These are phyloP conservation scores for Phytophthora rubi DNA, from an alignment of 352 stramenopile genomes.

Conservation along the genomic window DNA sequence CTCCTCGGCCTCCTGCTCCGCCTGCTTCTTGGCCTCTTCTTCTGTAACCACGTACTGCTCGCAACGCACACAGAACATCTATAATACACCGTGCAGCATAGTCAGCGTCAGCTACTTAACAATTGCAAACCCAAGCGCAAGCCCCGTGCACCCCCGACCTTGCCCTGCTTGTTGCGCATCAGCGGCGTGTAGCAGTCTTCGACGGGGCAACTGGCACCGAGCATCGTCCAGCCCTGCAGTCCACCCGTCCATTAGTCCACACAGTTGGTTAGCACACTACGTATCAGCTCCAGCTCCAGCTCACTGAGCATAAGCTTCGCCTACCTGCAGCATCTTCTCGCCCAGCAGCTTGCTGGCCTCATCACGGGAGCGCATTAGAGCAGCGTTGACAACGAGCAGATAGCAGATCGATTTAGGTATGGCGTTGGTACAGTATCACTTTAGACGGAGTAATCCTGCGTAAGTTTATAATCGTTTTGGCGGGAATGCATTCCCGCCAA, in stretches of 20 bases:
- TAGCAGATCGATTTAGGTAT: too few species aligned
- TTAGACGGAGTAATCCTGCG: too few species aligned
- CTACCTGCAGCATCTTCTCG: conserved; percentile 84
- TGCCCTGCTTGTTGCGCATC: conserved; percentile 78
- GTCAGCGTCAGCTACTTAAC: too few species aligned
- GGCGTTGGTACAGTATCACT: too few species aligned
- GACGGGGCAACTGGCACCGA: conserved; percentile 67
- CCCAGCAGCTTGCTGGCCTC: conserved; percentile 76
- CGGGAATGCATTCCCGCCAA: conserved; percentile 26
- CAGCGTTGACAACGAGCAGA: conserved; percentile 4
- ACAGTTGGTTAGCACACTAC: background rate
- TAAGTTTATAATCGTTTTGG: conserved; percentile 31
- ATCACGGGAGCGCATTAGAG: conserved; percentile 52
- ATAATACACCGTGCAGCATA: too few species aligned
- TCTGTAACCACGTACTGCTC: too few species aligned
- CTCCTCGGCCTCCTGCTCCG: too few species aligned
- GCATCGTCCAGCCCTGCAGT: conserved; percentile 77
- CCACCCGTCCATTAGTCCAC: conserved; percentile 2
- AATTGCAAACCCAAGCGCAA: too few species aligned
- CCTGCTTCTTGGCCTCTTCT: too few species aligned
- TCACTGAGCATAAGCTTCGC: background rate
- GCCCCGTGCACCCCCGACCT: too few species aligned
- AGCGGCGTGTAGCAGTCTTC: conserved; percentile 82
- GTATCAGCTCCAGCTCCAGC: too few species aligned
- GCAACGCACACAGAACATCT: too few species aligned